Evolutionary conservation across 164 flowering plant species (phyloP), one percentile per base, ranked within the genome.

Genomic region (Sextonia rubra): DNA sequence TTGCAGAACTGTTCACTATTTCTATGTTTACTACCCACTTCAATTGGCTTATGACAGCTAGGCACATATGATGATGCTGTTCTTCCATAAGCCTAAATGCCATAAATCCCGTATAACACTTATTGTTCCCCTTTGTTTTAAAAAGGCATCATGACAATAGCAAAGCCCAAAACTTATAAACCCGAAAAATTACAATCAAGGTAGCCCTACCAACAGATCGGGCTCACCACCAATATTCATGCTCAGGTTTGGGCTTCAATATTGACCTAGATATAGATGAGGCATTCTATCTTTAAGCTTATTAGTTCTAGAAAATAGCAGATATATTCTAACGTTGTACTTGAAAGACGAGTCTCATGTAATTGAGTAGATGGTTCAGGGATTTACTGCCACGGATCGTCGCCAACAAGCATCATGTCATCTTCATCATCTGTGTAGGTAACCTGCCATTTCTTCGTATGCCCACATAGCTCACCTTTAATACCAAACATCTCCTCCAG

Each of bases 401-500:
- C 97, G 66, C 98, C 97, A 75, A 91, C 97, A 90, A 91, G 85
- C 98, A 94, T 94, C 88, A 84, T 91, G 81, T 94, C 98, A 76
- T 87, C 93, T 78, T 94, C 98, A 78, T 90, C 88, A 73, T 94
- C 97, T 20, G 96, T 88, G 85, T 88, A 91, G 64, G 89, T 90
- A 68, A 94, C 94, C 70, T 87, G 85, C 98, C 97, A 94, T 79
- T 88, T 90, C 82, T 82, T 88, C 5, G 76, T 27, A 3, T 89
- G 76, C 58, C 89, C 89, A 75, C 83, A 78, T 9, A 94, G 92
- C 80, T 90, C 93, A 11, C 94, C 98, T 77, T 82, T 73, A 66
- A 92, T 91, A 66, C 86, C 90, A 84, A 94, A 94, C 97, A 94
- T 88, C 74, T 84, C 86, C 76, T 91, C 97, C 65, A 94, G 79